A percentile compares a stretch with the other conserved stretches of the same genome.
Conservation (phyloP, 2,329 filamentous ascomycete species). For the Diaporthe longicolla region DNA sequence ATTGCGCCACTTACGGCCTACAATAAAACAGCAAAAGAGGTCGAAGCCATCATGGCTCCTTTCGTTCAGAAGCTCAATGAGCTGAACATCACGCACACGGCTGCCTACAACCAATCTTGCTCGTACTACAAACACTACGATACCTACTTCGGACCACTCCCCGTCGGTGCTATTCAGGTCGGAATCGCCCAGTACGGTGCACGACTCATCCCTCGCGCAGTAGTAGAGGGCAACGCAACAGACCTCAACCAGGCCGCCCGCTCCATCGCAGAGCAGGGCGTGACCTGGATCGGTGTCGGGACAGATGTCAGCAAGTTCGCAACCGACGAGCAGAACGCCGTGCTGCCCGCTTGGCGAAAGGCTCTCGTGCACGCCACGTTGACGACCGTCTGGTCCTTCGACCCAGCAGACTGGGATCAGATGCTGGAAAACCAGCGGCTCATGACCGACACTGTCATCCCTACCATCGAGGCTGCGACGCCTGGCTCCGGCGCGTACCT, state of each 20-base stretch:
- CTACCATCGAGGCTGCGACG: slow-evolving; percentile 48
- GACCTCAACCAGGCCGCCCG: slow-evolving; percentile 47
- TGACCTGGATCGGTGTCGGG: slow-evolving; percentile 53
- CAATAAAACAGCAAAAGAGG: slow-evolving; percentile 58
- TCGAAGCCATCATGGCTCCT: slow-evolving; percentile 61
- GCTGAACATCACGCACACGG: slow-evolving; percentile 50
- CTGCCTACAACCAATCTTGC: slow-evolving; percentile 54
- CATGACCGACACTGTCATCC: slow-evolving; percentile 48
- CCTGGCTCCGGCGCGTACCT: slow-evolving; percentile 51
- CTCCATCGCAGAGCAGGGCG: slow-evolving; percentile 52
- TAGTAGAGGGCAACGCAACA: slow-evolving; percentile 47
- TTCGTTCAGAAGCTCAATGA: slow-evolving; percentile 57
- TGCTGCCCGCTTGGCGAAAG: slow-evolving; percentile 57
- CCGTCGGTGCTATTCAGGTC: slow-evolving; percentile 64
- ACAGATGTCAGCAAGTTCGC: slow-evolving; percentile 42
- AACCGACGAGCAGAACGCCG: slow-evolving; percentile 50
- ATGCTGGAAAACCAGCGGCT: slow-evolving; percentile 47
- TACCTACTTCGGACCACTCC: slow-evolving; percentile 58
- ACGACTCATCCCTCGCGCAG: slow-evolving; percentile 57
- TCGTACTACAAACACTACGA: slow-evolving; percentile 60
- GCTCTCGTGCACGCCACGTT: slow-evolving; percentile 52
- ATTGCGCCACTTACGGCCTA: slow-evolving; percentile 64
- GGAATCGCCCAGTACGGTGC: slow-evolving; percentile 60
- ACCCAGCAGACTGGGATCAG: slow-evolving; percentile 50
- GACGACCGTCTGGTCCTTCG: slow-evolving; percentile 52